Base-by-base conservation (phyloP, 306 rosid species). In the Lathyrus oleraceus region DNA sequence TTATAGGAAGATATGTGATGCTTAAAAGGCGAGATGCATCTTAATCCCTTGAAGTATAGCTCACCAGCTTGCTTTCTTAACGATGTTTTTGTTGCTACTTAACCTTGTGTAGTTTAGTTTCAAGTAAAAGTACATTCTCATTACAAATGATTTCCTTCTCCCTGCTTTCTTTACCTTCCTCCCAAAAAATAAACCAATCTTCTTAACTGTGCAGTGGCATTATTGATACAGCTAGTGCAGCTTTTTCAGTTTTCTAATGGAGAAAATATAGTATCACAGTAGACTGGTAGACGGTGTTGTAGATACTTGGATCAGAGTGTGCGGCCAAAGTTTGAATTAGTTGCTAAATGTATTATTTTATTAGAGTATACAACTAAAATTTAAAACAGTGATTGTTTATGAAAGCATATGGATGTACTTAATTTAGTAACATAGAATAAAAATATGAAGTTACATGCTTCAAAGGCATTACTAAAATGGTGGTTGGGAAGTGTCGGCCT, bases 401-500 rank as follows among this genome's bases (percentile, higher is more conserved):
- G 38, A 6, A 32, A 32, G 8, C 38, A 32, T 32, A 32, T 32
- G 38, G 38, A 6, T 32, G 38, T 32, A 32, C 38, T 32, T 32
- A 30, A 5, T 30, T 30, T 32, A 32, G 38, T 32, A 32, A 32
- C 6, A 32, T 6, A 32, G 38, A 6, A 32, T 6, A 32, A 28
- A 28, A 32, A 7, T 35, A 7, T 35, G 48, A 27, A 66, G 52
- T 42, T 60, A 15, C 16, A 59, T 51, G 74, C 32, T 49, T 72
- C 75, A 14, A 72, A 67, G 51, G 38, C 65, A 47, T 47, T 25
- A 49, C 44, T 58, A 38, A 30, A 65, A 48, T 51, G 14, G 27
- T 10, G 23, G 39, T 69, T 74, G 51, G 36, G 79, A 45, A 74
- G 58, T 48, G 40, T 61, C 15, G 38, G 57, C 13, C 36, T 23